Percentiles rank a stretch among this genome's conserved stretches.
phyloP scores from a whole-genome alignment of 2,329 filamentous ascomycete genomes.

The Aspergillus eucalypticola region DNA sequence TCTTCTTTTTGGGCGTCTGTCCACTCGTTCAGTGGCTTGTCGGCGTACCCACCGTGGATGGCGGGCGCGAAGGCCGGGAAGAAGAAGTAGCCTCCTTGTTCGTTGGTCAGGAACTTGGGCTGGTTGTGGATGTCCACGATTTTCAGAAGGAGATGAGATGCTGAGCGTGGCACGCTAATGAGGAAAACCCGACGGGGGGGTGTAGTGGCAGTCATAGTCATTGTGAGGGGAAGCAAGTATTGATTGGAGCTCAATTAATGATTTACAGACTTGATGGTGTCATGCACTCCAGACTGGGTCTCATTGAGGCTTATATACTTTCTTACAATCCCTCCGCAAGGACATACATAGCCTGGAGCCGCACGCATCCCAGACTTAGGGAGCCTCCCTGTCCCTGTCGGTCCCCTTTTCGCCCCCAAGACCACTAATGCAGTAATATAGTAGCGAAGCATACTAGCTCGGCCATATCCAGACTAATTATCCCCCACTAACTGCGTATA shows the following conservation, averaged over 20 bases:
- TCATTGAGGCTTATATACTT: too few relatives aligned
- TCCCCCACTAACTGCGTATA: too few relatives aligned
- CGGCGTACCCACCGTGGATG: background rate
- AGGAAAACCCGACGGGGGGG: constrained; percentile 8
- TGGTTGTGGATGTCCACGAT: constrained; percentile 22
- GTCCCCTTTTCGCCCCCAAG: too few relatives aligned
- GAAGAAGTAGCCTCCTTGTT: constrained; percentile 23
- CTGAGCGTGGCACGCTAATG: constrained; percentile 21
- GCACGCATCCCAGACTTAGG: too few relatives aligned
- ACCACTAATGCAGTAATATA: too few relatives aligned
- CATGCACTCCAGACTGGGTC: too few relatives aligned
- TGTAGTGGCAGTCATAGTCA: background rate
- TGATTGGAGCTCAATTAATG: background rate
- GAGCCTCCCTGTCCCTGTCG: too few relatives aligned
- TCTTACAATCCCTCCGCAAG: too few relatives aligned
- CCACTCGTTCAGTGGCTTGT: constrained; percentile 28
- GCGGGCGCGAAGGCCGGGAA: constrained; percentile 13
- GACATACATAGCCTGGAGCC: too few relatives aligned
- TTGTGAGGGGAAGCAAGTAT: background rate
- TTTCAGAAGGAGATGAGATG: constrained; percentile 23
- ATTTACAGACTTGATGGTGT: too few relatives aligned
- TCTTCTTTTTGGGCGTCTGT: constrained; percentile 24
- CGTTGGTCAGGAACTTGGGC: constrained; percentile 16
- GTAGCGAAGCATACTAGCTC: too few relatives aligned
- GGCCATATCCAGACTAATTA: too few relatives aligned